Conservation (phyloP, 2,329 filamentous ascomycete species). For the Tolypocladium amazonense region DNA sequence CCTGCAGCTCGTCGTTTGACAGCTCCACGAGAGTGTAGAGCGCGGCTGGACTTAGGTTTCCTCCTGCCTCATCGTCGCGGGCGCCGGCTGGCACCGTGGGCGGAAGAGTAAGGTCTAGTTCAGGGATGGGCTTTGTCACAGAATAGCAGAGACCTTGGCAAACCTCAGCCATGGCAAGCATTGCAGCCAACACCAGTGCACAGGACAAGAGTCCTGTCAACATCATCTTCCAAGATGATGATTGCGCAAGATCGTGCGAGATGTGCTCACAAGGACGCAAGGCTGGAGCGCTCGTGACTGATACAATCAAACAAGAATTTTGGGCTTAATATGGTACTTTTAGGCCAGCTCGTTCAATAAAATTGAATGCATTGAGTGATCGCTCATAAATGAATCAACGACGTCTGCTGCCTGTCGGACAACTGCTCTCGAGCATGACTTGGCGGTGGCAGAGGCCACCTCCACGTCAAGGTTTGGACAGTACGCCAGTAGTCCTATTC, state of each 20-base stretch:
- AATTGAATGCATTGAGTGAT: no score
- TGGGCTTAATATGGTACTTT: no score
- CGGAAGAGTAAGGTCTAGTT: not conserved
- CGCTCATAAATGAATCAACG: no score
- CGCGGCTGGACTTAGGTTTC: not conserved
- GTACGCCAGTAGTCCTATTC: no score
- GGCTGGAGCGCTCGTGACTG: not conserved
- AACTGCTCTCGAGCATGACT: no score
- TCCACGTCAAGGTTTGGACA: no score
- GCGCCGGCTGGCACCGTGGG: not conserved
- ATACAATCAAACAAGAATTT: no score
- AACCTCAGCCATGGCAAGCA: not conserved
- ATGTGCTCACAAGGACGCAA: not conserved
- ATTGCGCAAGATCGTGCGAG: not conserved
- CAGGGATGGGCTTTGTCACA: not conserved
- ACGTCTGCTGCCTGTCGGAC: no score
- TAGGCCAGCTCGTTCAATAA: no score
- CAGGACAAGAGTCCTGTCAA: conserved; percentile 14
- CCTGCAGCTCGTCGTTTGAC: not conserved
- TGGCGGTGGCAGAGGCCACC: no score
- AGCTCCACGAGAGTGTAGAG: not conserved
- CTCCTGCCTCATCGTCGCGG: not conserved
- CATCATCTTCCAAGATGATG: conserved; percentile 16
- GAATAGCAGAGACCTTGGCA: not conserved
- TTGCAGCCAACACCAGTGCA: not conserved